Evolutionary conservation across 306 rosid species (phyloP), one percentile per base, ranked within the genome.

Genomic region (Luffa aegyptiaca): DNA sequence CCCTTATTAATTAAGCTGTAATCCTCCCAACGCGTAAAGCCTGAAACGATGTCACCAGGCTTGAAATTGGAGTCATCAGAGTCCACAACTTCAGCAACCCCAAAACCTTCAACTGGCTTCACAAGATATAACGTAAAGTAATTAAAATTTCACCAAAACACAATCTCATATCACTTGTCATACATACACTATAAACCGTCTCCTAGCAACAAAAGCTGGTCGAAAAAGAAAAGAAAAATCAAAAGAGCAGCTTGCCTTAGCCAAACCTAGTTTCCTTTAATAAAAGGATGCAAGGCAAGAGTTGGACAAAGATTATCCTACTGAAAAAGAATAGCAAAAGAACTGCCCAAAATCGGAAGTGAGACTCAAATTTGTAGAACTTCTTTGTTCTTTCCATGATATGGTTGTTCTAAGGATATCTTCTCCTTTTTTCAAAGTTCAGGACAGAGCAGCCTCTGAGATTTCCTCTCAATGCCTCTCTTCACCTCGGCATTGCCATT

Each of bases 61-160:
- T 88, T 56, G 86, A 84, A 88, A 84, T 79, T 57, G 79, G 89
- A 81, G 71, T 86, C 42, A 53, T 82, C 84, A 36, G 91, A 88
- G 59, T 80, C 77, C 82, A 88, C 68, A 80, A 88, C 91, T 62
- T 64, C 42, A 78, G 87, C 80, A 59, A 88, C 86, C 7, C 91
- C 89, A 82, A 82, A 88, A 39, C 91, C 91, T 88, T 86, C 85
- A 37, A 88, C 74, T 63, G 89, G 79, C 91, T 88, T 77, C 83
- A 53, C 63, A 76, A 79, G 41, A 72, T 55, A 79, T 26, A 75
- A 7, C 18, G 26, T 63, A n/a, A 64, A 26, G 26, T 31, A 21
- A 75, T 74, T 33, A 65, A 75, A 17, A 17, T 72, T 17, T 71
- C 56, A 71, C 35, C 42, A 45, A 26, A 33, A 77, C 12, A 49